phyloP scores from a whole-genome alignment of 2,329 filamentous ascomycete genomes.

The Alternaria burnsii region DNA sequence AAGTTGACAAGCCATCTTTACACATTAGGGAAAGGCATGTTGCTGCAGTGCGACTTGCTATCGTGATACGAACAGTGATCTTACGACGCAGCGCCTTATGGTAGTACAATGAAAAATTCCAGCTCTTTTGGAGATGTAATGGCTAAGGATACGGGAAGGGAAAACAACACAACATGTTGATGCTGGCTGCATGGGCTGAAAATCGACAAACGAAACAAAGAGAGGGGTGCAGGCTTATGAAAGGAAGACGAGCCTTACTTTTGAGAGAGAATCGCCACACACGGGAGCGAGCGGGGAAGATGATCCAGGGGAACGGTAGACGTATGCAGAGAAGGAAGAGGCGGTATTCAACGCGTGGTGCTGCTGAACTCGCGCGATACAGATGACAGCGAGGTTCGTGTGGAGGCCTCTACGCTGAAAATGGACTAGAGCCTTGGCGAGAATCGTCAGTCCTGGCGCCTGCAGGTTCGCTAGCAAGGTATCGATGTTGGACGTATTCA shows the following conservation, averaged over 20 bases:
- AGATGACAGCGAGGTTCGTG: conserved; percentile 41
- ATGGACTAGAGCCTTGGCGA: conserved; percentile 35
- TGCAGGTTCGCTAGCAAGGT: conserved; percentile 10
- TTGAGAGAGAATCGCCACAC: conserved; percentile 30
- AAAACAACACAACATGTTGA: conserved; percentile 6
- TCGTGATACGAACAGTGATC: conserved; percentile 42
- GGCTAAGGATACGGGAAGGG: not conserved
- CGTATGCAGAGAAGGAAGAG: conserved; percentile 36
- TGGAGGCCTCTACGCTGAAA: conserved; percentile 27
- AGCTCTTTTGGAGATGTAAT: conserved; percentile 14
- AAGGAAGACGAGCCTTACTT: conserved; percentile 39
- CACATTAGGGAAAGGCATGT: conserved; percentile 41
- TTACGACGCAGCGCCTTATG: conserved; percentile 35
- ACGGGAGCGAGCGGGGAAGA: conserved; percentile 40
- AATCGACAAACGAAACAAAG: conserved; percentile 20
- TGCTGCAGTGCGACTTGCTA: conserved; percentile 47
- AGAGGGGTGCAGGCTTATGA: conserved; percentile 1
- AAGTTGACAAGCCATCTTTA: conserved; percentile 39
- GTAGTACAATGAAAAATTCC: conserved; percentile 27
- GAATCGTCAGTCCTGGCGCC: conserved; percentile 23
- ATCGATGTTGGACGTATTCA: conserved; percentile 22
- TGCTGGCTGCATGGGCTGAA: conserved; percentile 16
- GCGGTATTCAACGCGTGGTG: conserved; percentile 30
- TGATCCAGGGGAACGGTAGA: conserved; percentile 32
- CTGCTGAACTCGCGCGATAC: conserved; percentile 35